phyloP scores from a whole-genome alignment of 371 early-diverging fungal genomes.

The Mortierella sp. region DNA sequence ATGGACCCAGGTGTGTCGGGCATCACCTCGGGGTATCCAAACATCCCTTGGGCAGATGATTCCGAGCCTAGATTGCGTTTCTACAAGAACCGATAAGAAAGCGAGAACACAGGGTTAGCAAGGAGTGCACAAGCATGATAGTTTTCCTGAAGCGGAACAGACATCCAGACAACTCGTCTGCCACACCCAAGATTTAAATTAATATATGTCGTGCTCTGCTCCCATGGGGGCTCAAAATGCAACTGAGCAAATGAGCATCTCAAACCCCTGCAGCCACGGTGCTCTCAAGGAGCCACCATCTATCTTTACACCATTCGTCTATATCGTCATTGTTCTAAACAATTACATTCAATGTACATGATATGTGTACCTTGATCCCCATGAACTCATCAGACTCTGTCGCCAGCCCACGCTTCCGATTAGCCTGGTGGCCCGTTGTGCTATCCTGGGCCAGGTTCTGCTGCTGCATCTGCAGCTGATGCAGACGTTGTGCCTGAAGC shows the following conservation, averaged over 20 bases:
- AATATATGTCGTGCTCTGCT: slow-evolving; percentile 6
- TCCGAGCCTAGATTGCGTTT: slow-evolving; percentile 51
- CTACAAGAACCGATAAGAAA: slow-evolving; percentile 14
- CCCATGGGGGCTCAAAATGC: no score
- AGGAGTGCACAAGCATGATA: neutral
- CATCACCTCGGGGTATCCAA: slow-evolving; percentile 13
- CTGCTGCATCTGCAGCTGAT: slow-evolving; percentile 14
- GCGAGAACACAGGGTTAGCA: neutral
- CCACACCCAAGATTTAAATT: no score
- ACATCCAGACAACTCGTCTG: no score
- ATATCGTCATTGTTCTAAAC: neutral
- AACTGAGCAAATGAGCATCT: no score
- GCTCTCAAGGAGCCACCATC: no score
- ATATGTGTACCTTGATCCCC: slow-evolving; percentile 31
- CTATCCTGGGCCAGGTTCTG: slow-evolving; percentile 10
- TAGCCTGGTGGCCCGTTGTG: neutral
- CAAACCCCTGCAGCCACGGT: no score
- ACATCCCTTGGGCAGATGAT: slow-evolving; percentile 8
- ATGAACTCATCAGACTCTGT: slow-evolving; percentile 32
- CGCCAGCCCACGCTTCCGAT: slow-evolving; percentile 31
- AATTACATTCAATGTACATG: neutral
- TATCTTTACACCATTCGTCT: neutral
- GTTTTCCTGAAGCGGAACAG: no score
- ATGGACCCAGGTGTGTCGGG: slow-evolving; percentile 33
- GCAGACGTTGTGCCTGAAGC: slow-evolving; percentile 19